A percentile compares a stretch with the other conserved stretches of the same genome.
phyloP scores from a whole-genome alignment of 2,329 filamentous ascomycete genomes.

The Beauveria sp. region DNA sequence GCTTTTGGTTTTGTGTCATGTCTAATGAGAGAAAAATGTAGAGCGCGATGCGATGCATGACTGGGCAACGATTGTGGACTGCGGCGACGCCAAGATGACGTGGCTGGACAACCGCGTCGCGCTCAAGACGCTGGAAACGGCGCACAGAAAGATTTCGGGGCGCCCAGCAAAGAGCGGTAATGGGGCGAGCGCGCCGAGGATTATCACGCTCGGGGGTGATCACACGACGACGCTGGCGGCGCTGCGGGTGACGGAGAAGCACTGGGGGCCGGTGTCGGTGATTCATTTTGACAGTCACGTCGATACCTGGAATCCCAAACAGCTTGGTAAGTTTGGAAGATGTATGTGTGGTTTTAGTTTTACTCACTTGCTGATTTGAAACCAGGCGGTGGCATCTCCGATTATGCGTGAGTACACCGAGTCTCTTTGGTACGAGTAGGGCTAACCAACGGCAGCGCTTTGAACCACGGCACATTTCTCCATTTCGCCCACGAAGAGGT shows the following conservation, averaged over 20 bases:
- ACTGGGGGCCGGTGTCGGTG: slow-evolving; percentile 56
- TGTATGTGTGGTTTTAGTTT: no score
- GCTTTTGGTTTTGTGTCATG: no score
- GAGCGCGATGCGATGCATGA: slow-evolving; percentile 16
- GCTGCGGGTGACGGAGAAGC: slow-evolving; percentile 52
- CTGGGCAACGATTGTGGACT: slow-evolving; percentile 74
- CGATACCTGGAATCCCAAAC: slow-evolving; percentile 18
- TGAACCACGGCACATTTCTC: slow-evolving; percentile 21
- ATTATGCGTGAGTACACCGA: slow-evolving; percentile 14
- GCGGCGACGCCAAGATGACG: slow-evolving; percentile 50
- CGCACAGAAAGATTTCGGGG: slow-evolving; percentile 15
- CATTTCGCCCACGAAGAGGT: slow-evolving; percentile 20
- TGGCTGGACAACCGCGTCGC: slow-evolving; percentile 18
- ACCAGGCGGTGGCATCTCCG: slow-evolving; percentile 16
- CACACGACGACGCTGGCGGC: slow-evolving; percentile 61
- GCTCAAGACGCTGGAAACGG: slow-evolving; percentile 17
- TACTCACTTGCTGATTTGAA: neutral
- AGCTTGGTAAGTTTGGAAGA: neutral
- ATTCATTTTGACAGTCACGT: slow-evolving; percentile 62
- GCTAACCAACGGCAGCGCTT: slow-evolving; percentile 10
- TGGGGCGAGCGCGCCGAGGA: slow-evolving; percentile 13
- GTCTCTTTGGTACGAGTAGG: neutral
- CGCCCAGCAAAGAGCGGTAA: slow-evolving; percentile 12
- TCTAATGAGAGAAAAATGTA: neutral
- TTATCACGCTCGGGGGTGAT: slow-evolving; percentile 64